Evolutionary conservation across 2,329 filamentous ascomycete species (phyloP).

Genomic region (Aureobasidium melanogenum): DNA sequence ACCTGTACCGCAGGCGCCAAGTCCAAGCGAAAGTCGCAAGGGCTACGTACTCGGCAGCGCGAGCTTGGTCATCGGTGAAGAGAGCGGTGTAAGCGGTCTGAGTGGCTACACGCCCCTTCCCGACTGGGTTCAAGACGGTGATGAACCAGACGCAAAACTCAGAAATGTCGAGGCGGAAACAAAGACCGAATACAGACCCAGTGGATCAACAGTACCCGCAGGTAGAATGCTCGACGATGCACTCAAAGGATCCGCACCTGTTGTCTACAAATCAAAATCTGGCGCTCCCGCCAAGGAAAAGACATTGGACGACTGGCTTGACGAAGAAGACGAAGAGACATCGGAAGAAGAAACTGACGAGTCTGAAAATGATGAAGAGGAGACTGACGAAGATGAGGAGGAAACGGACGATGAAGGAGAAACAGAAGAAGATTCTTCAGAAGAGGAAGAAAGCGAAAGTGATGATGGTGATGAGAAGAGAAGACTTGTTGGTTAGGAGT

Average conservation of each 20-base stretch:
- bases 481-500: slow-evolving; percentile 27
- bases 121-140: slow-evolving; percentile 71
- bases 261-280: slow-evolving; percentile 39
- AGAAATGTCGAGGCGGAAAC: slow-evolving; percentile 48
- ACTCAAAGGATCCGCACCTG: slow-evolving; percentile 31
- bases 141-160: slow-evolving; percentile 68
- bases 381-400: slow-evolving; percentile 41
- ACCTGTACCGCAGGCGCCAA: slow-evolving; percentile 81
- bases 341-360: slow-evolving; percentile 42
- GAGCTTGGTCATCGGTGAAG: slow-evolving; percentile 72
- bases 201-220: slow-evolving; percentile 41
- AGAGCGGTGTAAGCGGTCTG: slow-evolving; percentile 63
- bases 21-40: slow-evolving; percentile 74
- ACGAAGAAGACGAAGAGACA: slow-evolving; percentile 51
- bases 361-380: slow-evolving; percentile 41
- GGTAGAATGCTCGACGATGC: slow-evolving; percentile 56
- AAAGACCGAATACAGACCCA: slow-evolving; percentile 28
- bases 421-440: slow-evolving; percentile 34
- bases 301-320: slow-evolving; percentile 88
- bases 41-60: slow-evolving; percentile 74
- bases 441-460: slow-evolving; percentile 28
- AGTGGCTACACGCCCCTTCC: slow-evolving; percentile 72
- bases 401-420: slow-evolving; percentile 47
- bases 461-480: slow-evolving; percentile 27
- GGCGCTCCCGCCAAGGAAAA: slow-evolving; percentile 48